Percentiles rank a stretch among this genome's conserved stretches.
These are phyloP conservation scores for Olyra latifolia DNA, from an alignment of 176 grass and related monocot species.

Conservation along the genomic window DNA sequence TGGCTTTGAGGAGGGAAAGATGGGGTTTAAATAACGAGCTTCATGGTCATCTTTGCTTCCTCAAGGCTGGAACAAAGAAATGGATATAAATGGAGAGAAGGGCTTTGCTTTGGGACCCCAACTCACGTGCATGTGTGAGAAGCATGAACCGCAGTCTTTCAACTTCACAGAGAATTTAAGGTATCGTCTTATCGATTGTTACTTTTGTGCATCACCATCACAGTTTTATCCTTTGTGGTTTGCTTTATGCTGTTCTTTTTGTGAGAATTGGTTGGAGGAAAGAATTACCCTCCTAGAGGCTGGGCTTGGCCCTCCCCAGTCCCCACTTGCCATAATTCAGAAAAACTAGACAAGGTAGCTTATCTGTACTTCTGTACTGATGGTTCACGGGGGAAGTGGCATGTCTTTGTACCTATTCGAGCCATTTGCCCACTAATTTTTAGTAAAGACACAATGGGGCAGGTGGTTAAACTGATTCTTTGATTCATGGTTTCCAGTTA, in stretches of 20 bases:
- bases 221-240: constrained; percentile 14
- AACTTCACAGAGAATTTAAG: constrained; percentile 50
- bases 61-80: constrained; percentile 6
- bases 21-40: constrained; percentile 56
- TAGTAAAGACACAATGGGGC: neutral
- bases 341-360: constrained; percentile 8
- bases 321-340: constrained; percentile 21
- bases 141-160: constrained; percentile 5
- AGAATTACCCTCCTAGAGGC: neutral
- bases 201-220: constrained; percentile 42
- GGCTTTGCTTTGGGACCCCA: constrained; percentile 19
- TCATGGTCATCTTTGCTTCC: constrained; percentile 34
- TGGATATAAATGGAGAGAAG: neutral
- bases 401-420: neutral
- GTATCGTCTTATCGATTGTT: constrained; percentile 33
- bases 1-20: constrained; percentile 28
- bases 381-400: constrained; percentile 30
- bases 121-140: constrained; percentile 39
- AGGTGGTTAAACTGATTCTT: neutral
- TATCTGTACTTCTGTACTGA: constrained; percentile 28
- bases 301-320: constrained; percentile 8
- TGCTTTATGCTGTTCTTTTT: constrained; percentile 39
- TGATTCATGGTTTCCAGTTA: neutral
- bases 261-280: constrained; percentile 57
- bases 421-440: neutral